Base-by-base conservation (phyloP, 441 rosid species). In the Gossypium schwendimanii region DNA sequence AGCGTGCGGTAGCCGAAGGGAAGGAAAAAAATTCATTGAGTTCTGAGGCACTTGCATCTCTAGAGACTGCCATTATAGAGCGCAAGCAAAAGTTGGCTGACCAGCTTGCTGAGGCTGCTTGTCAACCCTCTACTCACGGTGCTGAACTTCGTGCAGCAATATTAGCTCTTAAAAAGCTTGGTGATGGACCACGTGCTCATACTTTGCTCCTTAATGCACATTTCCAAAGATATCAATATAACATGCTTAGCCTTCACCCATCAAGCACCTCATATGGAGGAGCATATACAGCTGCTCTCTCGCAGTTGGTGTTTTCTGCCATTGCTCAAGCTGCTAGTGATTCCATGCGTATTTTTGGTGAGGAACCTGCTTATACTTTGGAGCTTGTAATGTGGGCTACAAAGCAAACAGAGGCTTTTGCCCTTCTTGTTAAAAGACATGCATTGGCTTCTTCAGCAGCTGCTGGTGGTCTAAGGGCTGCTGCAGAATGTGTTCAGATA, bases 141-240 rank as follows among this genome's bases (percentile, higher is more conserved):
- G 47, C 47, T 41, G 47, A 41, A 41, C 14, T 41, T 41, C 47
- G 97, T 77, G 85, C 94, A 28, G 91, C 97, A 33, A 91, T 90
- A 83, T 78, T 89, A 76, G 94, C 99, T 84, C 98, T 96, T 80
- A 91, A 93, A 83, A 86, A 76, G 85, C 95, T 96, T 45, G 99
- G 98, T n/a, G 99, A 96, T 83, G 99, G 97, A 63, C 90, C 94
- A 62, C 93, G 97, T 79, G 98, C 98, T 76, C 98, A 96, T 76
- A 88, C 78, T 76, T 87, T 93, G 83, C 94, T 96, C 41, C 94
- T 96, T 55, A 86, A 86, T 79, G 93, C 99, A 8, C 97, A 96
- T 79, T 87, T 76, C 71, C 96, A 88, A 69, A 86, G 94, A 81
- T 96, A 86, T 77, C 96, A 84, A 64, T 91, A 87, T 83, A 89